Percentiles rank a stretch among this genome's conserved stretches.
phyloP scores from a whole-genome alignment of 768 basidiomycete genomes.

The Naganishia vaughanmartiniae region DNA sequence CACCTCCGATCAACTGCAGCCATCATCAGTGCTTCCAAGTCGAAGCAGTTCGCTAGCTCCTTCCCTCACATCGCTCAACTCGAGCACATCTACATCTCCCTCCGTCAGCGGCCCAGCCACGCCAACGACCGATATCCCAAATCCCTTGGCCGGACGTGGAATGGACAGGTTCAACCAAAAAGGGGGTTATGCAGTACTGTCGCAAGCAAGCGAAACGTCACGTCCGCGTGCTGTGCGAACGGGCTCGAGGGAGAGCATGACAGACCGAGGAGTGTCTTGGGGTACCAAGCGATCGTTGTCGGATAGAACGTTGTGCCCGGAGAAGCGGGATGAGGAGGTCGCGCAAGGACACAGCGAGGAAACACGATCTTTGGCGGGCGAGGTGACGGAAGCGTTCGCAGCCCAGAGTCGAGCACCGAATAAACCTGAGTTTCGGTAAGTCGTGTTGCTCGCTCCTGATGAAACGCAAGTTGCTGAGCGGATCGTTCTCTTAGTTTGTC shows the following conservation, averaged over 20 bases:
- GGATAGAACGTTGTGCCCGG: conserved; percentile 14
- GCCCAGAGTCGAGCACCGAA: conserved; percentile 10
- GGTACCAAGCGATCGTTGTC: conserved; percentile 15
- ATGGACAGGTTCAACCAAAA: not conserved
- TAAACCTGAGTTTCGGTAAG: conserved; percentile 15
- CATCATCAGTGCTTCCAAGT: not conserved
- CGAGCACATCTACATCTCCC: not conserved
- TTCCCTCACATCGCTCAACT: conserved; percentile 1
- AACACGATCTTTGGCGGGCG: not conserved
- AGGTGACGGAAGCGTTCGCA: not conserved
- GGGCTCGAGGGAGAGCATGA: conserved; percentile 14
- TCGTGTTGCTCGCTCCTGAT: not conserved
- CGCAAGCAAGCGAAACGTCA: not conserved
- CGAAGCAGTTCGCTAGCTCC: conserved; percentile 17
- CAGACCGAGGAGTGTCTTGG: conserved; percentile 12
- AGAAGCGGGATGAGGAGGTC: not conserved
- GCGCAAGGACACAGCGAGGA: not conserved
- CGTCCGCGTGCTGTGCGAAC: not conserved
- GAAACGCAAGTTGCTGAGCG: not conserved
- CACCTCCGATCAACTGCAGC: not conserved
- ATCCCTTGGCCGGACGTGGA: not conserved
- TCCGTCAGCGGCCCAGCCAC: conserved; percentile 19
- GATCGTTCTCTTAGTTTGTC: conserved; percentile 1
- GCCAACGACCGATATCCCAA: not conserved
- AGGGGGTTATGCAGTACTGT: not conserved